phyloP scores from a whole-genome alignment of 2,329 filamentous ascomycete species.

The Tolypocladium tropicale region DNA sequence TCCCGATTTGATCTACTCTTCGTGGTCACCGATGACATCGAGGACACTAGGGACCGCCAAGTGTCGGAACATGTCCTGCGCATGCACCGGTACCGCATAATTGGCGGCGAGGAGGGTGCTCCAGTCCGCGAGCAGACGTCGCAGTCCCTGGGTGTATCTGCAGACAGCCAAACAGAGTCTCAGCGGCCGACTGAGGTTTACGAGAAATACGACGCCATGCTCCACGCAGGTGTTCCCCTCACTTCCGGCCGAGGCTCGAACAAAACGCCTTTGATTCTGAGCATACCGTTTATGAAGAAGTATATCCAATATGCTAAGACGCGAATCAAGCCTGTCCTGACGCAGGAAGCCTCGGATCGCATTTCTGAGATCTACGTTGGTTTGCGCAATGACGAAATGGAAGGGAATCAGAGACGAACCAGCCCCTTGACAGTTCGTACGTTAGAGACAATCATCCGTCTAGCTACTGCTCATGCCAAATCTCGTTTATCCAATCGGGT shows the following conservation, averaged over 20 bases:
- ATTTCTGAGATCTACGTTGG: conserved; percentile 88
- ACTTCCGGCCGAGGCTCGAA: conserved; percentile 63
- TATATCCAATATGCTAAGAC: conserved; percentile 98
- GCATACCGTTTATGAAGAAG: conserved; percentile 98
- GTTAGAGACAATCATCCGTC: conserved; percentile 93
- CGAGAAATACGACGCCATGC: conserved; percentile 93
- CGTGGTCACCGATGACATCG: conserved; percentile 95
- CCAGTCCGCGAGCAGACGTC: conserved; percentile 81
- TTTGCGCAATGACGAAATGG: conserved; percentile 89
- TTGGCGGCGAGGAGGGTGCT: conserved; percentile 86
- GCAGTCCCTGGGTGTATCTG: conserved; percentile 78
- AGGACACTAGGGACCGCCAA: conserved; percentile 81
- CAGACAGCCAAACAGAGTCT: conserved; percentile 65
- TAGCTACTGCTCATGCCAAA: conserved; percentile 93
- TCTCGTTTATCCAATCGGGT: conserved; percentile 78
- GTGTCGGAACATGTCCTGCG: conserved; percentile 94
- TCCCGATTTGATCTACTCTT: conserved; percentile 98
- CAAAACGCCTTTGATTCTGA: conserved; percentile 77
- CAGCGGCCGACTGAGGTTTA: conserved; percentile 77
- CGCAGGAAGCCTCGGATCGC: conserved; percentile 82
- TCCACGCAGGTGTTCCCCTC: conserved; percentile 80
- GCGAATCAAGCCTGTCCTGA: conserved; percentile 79
- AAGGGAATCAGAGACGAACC: conserved; percentile 86
- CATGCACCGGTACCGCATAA: conserved; percentile 92
- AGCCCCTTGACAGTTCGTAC: conserved; percentile 95